A percentile compares a stretch with the other conserved stretches of the same genome.
Evolutionary conservation across 2,329 filamentous ascomycete species (phyloP).

Genomic region (Fusarium sp.): DNA sequence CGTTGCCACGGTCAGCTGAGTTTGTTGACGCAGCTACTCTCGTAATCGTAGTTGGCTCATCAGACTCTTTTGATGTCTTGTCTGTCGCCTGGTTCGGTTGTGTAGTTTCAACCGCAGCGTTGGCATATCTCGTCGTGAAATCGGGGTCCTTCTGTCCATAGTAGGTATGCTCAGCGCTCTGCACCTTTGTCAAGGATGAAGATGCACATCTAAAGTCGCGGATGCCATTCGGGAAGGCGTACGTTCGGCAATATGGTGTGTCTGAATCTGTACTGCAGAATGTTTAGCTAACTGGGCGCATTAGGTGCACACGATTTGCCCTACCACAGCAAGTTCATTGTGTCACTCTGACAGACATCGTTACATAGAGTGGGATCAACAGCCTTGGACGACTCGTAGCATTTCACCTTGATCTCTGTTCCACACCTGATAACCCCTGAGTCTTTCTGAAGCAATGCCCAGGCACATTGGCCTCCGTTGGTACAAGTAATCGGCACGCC

Average conservation of each 20-base stretch:
- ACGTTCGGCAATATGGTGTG: background rate
- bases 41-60: background rate
- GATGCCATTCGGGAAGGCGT: background rate
- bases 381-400: background rate
- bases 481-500: background rate
- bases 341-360: background rate
- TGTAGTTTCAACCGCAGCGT: background rate
- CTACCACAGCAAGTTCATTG: background rate
- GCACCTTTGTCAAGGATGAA: background rate
- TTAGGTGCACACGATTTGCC: background rate
- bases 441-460: background rate
- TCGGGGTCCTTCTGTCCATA: background rate
- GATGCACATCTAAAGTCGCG: constrained; percentile 1
- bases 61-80: fast-evolving
- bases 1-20: background rate
- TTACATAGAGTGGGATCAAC: background rate
- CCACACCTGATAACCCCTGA: background rate
- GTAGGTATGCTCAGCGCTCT: background rate
- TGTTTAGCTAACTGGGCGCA: background rate
- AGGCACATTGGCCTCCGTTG: background rate
- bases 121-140: background rate
- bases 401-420: background rate
- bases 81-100: fast-evolving
- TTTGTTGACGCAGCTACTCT: background rate
- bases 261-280: background rate